Conservation (phyloP, 495 filamentous ascomycete genomes). For the Penicillium odoratum region DNA sequence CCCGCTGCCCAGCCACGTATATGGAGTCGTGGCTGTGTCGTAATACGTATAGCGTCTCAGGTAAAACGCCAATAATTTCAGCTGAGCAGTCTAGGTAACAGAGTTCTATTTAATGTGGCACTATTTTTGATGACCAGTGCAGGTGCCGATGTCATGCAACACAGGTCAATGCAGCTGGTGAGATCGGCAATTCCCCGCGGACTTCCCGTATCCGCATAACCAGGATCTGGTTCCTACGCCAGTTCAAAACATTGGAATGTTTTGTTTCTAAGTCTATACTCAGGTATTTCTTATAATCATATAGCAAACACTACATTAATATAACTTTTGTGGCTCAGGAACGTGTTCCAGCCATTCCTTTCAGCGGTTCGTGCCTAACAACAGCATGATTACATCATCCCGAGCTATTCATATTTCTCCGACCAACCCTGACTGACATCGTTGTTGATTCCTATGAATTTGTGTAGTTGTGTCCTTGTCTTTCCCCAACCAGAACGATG, state of each 20-base stretch:
- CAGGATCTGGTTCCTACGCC: too few species aligned
- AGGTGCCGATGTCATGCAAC: neutral
- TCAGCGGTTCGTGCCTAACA: neutral
- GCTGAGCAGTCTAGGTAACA: neutral
- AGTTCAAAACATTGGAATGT: too few species aligned
- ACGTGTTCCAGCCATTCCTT: neutral
- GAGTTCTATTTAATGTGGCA: neutral
- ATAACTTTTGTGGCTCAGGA: neutral
- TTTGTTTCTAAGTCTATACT: too few species aligned
- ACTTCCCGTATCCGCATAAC: too few species aligned
- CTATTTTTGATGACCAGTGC: neutral
- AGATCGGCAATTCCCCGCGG: neutral
- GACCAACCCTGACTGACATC: too few species aligned
- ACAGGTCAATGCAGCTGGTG: neutral
- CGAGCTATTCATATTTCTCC: too few species aligned
- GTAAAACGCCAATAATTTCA: neutral
- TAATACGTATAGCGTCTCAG: neutral
- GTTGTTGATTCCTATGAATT: too few species aligned
- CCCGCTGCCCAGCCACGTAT: slow-evolving; percentile 27
- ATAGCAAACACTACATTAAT: neutral
- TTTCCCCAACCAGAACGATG: too few species aligned
- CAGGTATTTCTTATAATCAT: too few species aligned
- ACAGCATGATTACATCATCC: neutral
- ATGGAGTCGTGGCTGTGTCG: slow-evolving; percentile 25
- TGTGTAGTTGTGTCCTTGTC: too few species aligned